Evolutionary conservation across 2,329 filamentous ascomycete genomes (phyloP).

Genomic region (Ceratocystiopsis minuta): DNA sequence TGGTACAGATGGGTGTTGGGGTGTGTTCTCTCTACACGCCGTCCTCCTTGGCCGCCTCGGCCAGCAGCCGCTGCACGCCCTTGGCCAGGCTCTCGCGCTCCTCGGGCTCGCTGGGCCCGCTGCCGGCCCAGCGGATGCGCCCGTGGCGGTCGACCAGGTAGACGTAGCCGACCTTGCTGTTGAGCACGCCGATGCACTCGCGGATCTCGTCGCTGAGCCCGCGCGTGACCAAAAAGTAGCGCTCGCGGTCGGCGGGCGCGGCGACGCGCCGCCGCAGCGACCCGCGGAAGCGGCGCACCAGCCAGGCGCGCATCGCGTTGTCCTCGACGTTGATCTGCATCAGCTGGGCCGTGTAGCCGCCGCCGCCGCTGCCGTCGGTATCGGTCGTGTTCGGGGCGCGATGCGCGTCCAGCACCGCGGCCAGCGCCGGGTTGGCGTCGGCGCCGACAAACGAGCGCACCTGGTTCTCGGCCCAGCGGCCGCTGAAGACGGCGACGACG

Average conservation of each 20-base stretch:
- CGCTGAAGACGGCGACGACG: constrained; percentile 66
- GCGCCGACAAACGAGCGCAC: constrained; percentile 50
- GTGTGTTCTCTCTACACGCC: too few species aligned
- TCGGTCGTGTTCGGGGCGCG: constrained; percentile 24
- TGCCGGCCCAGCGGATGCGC: constrained; percentile 87
- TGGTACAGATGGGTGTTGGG: too few species aligned
- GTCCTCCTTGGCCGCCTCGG: constrained; percentile 5
- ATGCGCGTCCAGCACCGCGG: constrained; percentile 37
- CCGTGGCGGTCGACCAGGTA: constrained; percentile 80
- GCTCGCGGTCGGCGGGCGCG: constrained; percentile 33
- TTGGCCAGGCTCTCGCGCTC: constrained; percentile 51
- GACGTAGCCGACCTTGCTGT: constrained; percentile 83
- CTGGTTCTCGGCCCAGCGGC: constrained; percentile 73
- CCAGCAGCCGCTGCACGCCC: constrained; percentile 43
- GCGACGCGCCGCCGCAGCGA: constrained; percentile 29
- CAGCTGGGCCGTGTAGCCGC: constrained; percentile 38
- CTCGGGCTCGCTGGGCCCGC: constrained; percentile 44
- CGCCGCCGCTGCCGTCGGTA: background rate
- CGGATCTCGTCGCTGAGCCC: constrained; percentile 42
- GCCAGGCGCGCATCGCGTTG: constrained; percentile 47
- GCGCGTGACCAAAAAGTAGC: constrained; percentile 42
- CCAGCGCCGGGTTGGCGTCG: constrained; percentile 50
- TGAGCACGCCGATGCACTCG: constrained; percentile 53
- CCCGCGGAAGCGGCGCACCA: constrained; percentile 38
- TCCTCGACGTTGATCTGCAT: constrained; percentile 84